phyloP scores from a whole-genome alignment of 768 basidiomycete species.

The Rhodosporidiobolus odoratus region DNA sequence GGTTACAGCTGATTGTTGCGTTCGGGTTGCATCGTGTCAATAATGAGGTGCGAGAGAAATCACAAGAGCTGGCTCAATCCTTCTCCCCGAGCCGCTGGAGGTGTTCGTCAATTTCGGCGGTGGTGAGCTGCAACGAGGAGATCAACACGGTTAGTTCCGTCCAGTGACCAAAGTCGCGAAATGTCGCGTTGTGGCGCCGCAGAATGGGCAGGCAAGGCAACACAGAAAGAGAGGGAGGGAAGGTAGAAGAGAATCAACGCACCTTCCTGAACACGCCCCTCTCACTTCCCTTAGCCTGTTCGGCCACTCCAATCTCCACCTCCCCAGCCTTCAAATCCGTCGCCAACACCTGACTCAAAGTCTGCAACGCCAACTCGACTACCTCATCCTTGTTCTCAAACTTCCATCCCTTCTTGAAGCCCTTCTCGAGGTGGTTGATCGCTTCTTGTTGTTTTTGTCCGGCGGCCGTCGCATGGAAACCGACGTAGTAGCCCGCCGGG shows the following conservation, averaged over 20 bases:
- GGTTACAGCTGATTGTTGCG: too few relatives aligned
- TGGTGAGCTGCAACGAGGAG: slow-evolving; percentile 6
- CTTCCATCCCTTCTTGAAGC: slow-evolving; percentile 94
- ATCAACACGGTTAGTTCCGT: background rate
- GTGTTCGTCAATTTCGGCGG: slow-evolving; percentile 9
- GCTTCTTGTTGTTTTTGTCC: slow-evolving; percentile 98
- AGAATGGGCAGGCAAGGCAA: background rate
- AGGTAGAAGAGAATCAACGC: background rate
- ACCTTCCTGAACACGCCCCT: slow-evolving; percentile 58
- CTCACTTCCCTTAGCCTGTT: slow-evolving; percentile 52
- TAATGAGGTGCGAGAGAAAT: too few relatives aligned
- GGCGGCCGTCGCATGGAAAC: slow-evolving; percentile 92
- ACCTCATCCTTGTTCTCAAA: slow-evolving; percentile 68
- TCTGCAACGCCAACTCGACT: slow-evolving; percentile 57
- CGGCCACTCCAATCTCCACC: slow-evolving; percentile 92
- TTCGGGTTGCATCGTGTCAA: too few relatives aligned
- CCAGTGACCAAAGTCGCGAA: too few relatives aligned
- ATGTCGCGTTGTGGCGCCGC: too few relatives aligned
- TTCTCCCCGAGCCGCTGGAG: slow-evolving; percentile 21
- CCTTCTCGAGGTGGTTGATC: slow-evolving; percentile 97
- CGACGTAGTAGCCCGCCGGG: slow-evolving; percentile 96
- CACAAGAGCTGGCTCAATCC: slow-evolving; percentile 10
- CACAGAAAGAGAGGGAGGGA: background rate
- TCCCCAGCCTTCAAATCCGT: slow-evolving; percentile 94
- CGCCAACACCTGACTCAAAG: slow-evolving; percentile 60